A percentile compares a stretch with the other conserved stretches of the same genome.
phyloP scores from a whole-genome alignment of 1,284 basidiomycete species.

The Malassezia sympodialis region DNA sequence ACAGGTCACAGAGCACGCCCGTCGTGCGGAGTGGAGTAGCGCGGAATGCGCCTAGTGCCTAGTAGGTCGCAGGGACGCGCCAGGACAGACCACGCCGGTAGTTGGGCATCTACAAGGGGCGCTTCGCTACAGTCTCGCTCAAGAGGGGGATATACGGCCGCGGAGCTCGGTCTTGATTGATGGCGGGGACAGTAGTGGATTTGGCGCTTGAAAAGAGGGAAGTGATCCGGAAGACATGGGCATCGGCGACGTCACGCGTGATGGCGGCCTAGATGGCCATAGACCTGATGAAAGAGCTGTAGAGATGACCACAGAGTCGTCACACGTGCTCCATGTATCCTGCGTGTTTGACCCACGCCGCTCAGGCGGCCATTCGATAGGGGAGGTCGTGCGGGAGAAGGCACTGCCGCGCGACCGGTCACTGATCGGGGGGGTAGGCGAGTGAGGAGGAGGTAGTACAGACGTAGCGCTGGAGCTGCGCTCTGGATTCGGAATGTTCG shows the following conservation, averaged over 20 bases:
- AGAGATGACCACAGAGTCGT: background rate
- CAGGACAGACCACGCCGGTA: too few species aligned
- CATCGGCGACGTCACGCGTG: conserved; percentile 11
- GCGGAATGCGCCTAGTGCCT: background rate
- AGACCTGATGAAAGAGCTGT: background rate
- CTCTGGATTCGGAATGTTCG: background rate
- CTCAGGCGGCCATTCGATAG: background rate
- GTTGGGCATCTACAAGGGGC: background rate
- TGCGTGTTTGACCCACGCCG: background rate
- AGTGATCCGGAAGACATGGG: background rate
- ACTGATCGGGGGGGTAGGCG: background rate
- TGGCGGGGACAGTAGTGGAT: background rate
- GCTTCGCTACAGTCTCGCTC: background rate
- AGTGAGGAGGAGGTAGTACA: background rate
- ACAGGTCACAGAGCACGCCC: background rate
- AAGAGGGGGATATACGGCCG: background rate
- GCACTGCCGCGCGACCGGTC: background rate
- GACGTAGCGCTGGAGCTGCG: background rate
- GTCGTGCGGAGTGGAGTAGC: background rate
- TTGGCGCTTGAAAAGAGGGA: background rate
- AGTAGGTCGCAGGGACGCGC: background rate
- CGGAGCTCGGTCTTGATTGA: background rate
- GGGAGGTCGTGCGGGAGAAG: background rate
- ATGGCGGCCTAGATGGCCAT: conserved; percentile 3
- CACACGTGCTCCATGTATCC: background rate